Evolutionary conservation across 2,329 filamentous ascomycete species (phyloP).

Genomic region (Alternaria sp.): DNA sequence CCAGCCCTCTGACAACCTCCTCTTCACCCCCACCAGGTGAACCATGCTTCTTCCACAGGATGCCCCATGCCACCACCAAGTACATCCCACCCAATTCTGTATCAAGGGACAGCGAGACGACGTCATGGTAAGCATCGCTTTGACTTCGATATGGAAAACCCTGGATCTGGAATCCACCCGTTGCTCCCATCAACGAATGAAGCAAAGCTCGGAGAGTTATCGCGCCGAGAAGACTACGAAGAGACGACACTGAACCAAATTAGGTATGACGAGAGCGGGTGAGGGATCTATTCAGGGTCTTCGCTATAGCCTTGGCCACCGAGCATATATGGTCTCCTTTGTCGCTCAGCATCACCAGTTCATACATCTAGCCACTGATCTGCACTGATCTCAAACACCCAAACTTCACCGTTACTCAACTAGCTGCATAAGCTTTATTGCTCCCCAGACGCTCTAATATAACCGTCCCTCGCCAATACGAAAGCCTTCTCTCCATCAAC

Average conservation of each 20-base stretch:
- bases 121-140: conserved; percentile 35
- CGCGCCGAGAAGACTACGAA: conserved; percentile 7
- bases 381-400: background rate
- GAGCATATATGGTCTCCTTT: conserved; percentile 26
- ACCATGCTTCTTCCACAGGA: conserved; percentile 28
- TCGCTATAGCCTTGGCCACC: conserved; percentile 9
- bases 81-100: conserved; percentile 6
- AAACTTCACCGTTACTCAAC: background rate
- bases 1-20: conserved; percentile 4
- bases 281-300: conserved; percentile 15
- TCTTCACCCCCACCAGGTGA: conserved; percentile 11
- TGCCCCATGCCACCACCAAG: conserved; percentile 20
- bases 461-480: background rate
- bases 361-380: conserved; percentile 4
- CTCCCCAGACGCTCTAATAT: background rate
- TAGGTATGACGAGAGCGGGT: conserved; percentile 17
- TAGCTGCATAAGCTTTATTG: background rate
- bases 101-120: conserved; percentile 16
- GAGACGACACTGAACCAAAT: conserved; percentile 15
- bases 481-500: conserved; percentile 10
- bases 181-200: conserved; percentile 39
- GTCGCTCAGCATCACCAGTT: conserved; percentile 7
- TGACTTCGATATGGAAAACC: conserved; percentile 25
- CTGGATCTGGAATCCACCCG: conserved; percentile 20
- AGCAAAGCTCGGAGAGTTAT: background rate